Evolutionary conservation across 305 asterid genomes (phyloP).

Genomic region (Fraxinus sp.): DNA sequence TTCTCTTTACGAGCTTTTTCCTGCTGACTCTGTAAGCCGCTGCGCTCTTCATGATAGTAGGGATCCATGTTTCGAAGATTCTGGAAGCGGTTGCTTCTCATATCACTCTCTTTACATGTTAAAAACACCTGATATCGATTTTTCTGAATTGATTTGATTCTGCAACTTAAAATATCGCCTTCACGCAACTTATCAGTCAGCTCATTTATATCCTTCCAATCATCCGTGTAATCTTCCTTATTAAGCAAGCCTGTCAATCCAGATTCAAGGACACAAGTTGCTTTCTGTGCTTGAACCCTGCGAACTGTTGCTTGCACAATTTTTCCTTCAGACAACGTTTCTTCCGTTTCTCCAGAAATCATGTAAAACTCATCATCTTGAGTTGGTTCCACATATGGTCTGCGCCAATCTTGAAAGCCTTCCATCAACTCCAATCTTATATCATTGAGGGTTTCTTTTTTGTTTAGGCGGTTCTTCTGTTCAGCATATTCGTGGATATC

Average conservation of each 20-base stretch:
- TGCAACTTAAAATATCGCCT: conserved; percentile 81
- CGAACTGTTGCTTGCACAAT: conserved; percentile 85
- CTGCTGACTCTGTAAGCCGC: conserved; percentile 45
- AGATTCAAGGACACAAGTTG: conserved; percentile 74
- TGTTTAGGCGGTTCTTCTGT: conserved; percentile 54
- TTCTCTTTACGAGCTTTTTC: conserved; percentile 78
- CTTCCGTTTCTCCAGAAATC: conserved; percentile 92
- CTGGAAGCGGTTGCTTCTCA: conserved; percentile 61
- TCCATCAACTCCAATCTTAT: conserved; percentile 88
- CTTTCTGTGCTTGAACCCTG: conserved; percentile 78
- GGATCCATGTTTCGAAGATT: conserved; percentile 59
- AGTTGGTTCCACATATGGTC: conserved; percentile 60
- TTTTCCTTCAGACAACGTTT: conserved; percentile 85
- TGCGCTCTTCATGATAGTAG: conserved; percentile 77
- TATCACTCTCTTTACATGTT: conserved; percentile 76
- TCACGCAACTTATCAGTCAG: conserved; percentile 74
- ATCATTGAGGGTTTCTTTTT: conserved; percentile 81
- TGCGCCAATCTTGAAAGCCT: conserved; percentile 94
- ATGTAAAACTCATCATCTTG: conserved; percentile 89
- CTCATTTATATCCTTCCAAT: conserved; percentile 80
- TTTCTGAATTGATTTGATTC: conserved; percentile 79
- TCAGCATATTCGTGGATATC: conserved; percentile 70
- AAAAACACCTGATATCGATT: conserved; percentile 84
- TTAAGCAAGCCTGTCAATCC: conserved; percentile 81
- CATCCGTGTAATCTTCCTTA: conserved; percentile 84